Evolutionary conservation across 495 filamentous ascomycete species (phyloP), one percentile per base, ranked within the genome.

Genomic region (Jackrogersella multiformis): DNA sequence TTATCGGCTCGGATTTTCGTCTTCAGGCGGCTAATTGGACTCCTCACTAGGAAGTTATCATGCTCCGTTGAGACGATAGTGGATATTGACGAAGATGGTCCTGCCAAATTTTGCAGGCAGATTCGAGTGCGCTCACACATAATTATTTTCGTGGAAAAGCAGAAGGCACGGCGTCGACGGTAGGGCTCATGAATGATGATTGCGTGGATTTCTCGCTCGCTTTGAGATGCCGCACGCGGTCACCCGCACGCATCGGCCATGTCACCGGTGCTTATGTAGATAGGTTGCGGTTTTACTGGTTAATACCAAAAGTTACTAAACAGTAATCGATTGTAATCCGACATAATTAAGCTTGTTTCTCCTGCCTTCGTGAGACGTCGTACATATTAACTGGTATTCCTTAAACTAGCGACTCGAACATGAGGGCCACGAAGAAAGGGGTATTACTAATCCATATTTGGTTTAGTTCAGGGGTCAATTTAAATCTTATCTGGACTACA

Each of bases 161-260:
- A 42, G 28, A 16, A 7, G 51, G 48, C 36, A 52, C 28, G 57
- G 52, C 64, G 64, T 58, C 20, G 34, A 45, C 21, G 34, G 24
- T 7, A 42, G 5, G 18, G 20, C 8, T n/a, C 16, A 45, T 28
- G 44, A 45, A 10, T 61, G 30, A 44, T 39, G 58, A 30, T 57
- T 44, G 13, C 18, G 52, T 53, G 57, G 51, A 38, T 13, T 24
- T 45, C 45, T 68, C 52, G 21, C 51, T 53, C 12, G 7, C 39
- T 36, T 48, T 41, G 52, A 68, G 64, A 57, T 68, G 52, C 57
- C 64, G 62, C 15, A 23, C 32, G 41, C 8, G 62, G 23, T 35
- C 16, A 32, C 44, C 39, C 16, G 26, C 20, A 32, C 13, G 16
- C 12, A 7, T 54, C 28, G 23, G 46, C 30, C 18, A 53, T 53